Base-by-base conservation (phyloP, 78 protist genomes). In the Dictyostelium capitatum region DNA sequence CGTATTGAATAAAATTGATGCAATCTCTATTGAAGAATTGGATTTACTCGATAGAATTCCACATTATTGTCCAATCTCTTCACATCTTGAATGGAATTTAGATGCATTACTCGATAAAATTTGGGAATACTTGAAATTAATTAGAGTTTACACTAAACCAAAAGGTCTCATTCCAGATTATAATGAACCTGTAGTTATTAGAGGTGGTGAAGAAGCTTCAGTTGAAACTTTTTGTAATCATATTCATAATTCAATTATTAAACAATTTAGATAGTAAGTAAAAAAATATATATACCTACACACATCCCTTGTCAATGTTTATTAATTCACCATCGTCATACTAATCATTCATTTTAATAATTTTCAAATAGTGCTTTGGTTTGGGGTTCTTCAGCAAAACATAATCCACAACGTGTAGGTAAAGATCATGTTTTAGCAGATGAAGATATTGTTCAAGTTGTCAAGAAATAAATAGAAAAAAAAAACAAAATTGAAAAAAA, bases 91-190 rank as follows among this genome's bases (percentile, higher is more conserved):
- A 25, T 99, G 99, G 99, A 99, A 99, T 96, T 81, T 98, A 3
- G 99, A 99, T 74, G 99, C 80, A 4, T 92, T 99, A 20, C 84
- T 98, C 62, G 99, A 97, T 47, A 57, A 46, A 78, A 96, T 97
- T 47, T 99, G 99, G 99, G 97, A 97, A 41, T 95, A 98, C 74
- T 95, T 99, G 70, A 79, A 84, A 72, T 84, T 99, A n/a, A 69
- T 94, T 20, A 97, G 99, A 28, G 20, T 98, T 96, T 99, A 98
- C 97, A 99, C 99, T 50, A 99, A 99, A 95, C 99, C 99, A 14
- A 87, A 89, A 75, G 99, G 99, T 10, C 98, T 96, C 78, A 96
- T 98, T 25, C 99, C 99, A 37, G 99, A 99, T 95, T 99, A 97
- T 96, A 75, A 62, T 51, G 98, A 95, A 20, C 99, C 99, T 19